phyloP scores from a whole-genome alignment of 495 filamentous ascomycete genomes.

The Thermothielavioides terrestris region DNA sequence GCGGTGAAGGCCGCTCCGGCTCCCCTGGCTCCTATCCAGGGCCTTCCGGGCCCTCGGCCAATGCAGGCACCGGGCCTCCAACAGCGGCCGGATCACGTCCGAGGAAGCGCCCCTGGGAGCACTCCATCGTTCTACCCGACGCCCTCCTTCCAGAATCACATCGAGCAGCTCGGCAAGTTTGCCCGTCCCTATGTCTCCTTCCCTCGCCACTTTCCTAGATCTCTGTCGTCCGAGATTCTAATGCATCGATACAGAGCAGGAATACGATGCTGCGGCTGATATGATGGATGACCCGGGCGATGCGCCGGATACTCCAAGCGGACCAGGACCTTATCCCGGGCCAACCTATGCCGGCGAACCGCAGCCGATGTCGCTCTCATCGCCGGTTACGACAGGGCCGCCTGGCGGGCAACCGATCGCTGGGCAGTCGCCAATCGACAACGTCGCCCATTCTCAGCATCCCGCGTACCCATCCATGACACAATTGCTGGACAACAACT shows the following conservation, averaged over 20 bases:
- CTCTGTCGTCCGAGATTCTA: slow-evolving; percentile 75
- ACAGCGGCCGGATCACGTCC: slow-evolving; percentile 23
- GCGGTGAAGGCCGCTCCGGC: slow-evolving; percentile 34
- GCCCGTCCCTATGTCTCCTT: slow-evolving; percentile 48
- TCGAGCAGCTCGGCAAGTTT: slow-evolving; percentile 95
- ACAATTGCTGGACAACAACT: slow-evolving; percentile 66
- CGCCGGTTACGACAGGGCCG: slow-evolving; percentile 32
- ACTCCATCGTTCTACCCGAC: slow-evolving; percentile 61
- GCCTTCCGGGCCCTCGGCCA: slow-evolving; percentile 37
- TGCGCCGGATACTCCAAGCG: slow-evolving; percentile 52
- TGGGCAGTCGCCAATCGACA: slow-evolving; percentile 29
- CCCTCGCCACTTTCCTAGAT: slow-evolving; percentile 46
- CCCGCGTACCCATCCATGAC: slow-evolving; percentile 50
- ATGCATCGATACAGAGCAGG: slow-evolving; percentile 82
- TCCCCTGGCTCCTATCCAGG: slow-evolving; percentile 12
- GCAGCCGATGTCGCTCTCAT: slow-evolving; percentile 35
- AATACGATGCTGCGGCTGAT: slow-evolving; percentile 94
- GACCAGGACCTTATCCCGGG: slow-evolving; percentile 57
- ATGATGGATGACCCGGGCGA: slow-evolving; percentile 76
- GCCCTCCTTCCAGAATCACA: slow-evolving; percentile 79
- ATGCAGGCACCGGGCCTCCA: slow-evolving; percentile 36
- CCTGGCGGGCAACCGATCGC: slow-evolving; percentile 17
- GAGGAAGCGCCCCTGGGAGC: slow-evolving; percentile 24
- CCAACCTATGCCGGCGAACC: slow-evolving; percentile 39
- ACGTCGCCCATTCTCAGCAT: slow-evolving; percentile 30